Evolutionary conservation across 768 basidiomycete species (phyloP).

Genomic region (Sistotremastrum suecicum): DNA sequence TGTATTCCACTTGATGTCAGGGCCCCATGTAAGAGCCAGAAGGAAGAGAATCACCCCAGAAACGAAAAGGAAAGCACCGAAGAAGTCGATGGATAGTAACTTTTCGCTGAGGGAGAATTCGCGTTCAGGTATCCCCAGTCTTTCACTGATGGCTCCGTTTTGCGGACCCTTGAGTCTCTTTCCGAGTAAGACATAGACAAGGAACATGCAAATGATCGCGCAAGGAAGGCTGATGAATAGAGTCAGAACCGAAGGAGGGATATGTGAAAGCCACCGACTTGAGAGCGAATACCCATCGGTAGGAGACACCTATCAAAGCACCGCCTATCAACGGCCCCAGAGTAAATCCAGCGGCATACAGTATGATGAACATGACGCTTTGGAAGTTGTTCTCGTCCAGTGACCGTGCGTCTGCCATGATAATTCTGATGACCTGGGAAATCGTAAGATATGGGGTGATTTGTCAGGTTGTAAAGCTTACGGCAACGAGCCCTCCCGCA

Average conservation of each 20-base stretch:
- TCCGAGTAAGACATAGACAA: slow-evolving; percentile 30
- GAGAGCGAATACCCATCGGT: slow-evolving; percentile 43
- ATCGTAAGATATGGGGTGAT: too few relatives aligned
- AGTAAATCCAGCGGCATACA: slow-evolving; percentile 29
- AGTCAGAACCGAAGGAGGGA: not conserved
- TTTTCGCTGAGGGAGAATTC: slow-evolving; percentile 13
- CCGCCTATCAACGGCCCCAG: slow-evolving; percentile 34
- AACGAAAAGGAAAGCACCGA: slow-evolving; percentile 31
- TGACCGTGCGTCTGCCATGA: slow-evolving; percentile 29
- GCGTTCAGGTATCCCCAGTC: slow-evolving; percentile 2
- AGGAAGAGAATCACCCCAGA: slow-evolving; percentile 30
- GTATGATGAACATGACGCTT: slow-evolving; percentile 24
- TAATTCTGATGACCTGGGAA: slow-evolving; percentile 22
- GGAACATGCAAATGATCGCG: slow-evolving; percentile 19
- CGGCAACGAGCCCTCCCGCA: slow-evolving; percentile 27
- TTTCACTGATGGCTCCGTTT: not conserved
- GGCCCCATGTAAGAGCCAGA: slow-evolving; percentile 38
- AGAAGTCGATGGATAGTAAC: slow-evolving; percentile 29
- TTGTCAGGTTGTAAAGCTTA: not conserved
- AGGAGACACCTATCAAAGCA: slow-evolving; percentile 22
- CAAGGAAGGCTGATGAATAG: slow-evolving; percentile 23
- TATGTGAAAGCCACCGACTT: slow-evolving; percentile 22
- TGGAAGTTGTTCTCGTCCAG: slow-evolving; percentile 30
- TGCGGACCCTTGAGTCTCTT: slow-evolving; percentile 13
- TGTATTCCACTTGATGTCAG: slow-evolving; percentile 24